phyloP scores from a whole-genome alignment of 2,329 filamentous ascomycete species.

The Clonostachys byssicola region DNA sequence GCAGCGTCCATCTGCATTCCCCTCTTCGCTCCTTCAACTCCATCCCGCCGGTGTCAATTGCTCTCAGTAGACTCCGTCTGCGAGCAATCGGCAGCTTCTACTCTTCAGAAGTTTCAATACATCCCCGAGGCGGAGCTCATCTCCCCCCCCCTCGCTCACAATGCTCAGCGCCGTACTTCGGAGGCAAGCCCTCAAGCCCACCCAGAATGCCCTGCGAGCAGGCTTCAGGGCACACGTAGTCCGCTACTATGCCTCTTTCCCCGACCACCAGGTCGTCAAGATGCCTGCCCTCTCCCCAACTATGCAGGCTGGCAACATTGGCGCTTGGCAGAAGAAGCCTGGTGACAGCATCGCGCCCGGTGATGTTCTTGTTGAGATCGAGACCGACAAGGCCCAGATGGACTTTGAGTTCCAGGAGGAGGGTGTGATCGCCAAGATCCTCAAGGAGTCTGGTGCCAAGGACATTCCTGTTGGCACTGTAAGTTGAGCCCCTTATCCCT shows the following conservation, averaged over 20 bases:
- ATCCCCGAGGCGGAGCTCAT: slow-evolving; percentile 14
- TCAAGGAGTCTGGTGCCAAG: slow-evolving; percentile 91
- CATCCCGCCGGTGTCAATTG: slow-evolving; percentile 4
- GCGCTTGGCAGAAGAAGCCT: slow-evolving; percentile 94
- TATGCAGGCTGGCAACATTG: slow-evolving; percentile 96
- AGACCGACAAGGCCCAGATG: slow-evolving; percentile 99
- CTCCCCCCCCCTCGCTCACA: slow-evolving; percentile 9
- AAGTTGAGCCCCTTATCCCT: slow-evolving; percentile 35
- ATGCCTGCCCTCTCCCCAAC: slow-evolving; percentile 98
- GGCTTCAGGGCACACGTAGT: slow-evolving; percentile 50
- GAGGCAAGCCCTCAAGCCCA: slow-evolving; percentile 53
- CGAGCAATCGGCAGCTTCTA: slow-evolving; percentile 3
- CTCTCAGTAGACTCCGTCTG: slow-evolving; percentile 4
- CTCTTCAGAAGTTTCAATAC: neutral
- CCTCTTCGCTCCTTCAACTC: slow-evolving; percentile 7
- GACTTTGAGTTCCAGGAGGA: slow-evolving; percentile 99
- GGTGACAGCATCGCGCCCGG: slow-evolving; percentile 85
- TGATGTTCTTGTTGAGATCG: slow-evolving; percentile 95
- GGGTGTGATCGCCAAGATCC: slow-evolving; percentile 88
- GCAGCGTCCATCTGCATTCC: slow-evolving; percentile 10
- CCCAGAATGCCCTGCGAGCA: slow-evolving; percentile 45
- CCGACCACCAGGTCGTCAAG: slow-evolving; percentile 89
- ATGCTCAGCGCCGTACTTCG: slow-evolving; percentile 63
- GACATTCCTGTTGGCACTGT: slow-evolving; percentile 93
- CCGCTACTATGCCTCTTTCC: slow-evolving; percentile 77